Percentiles rank a stretch among this genome's conserved stretches.
Conservation (phyloP, 2,329 filamentous ascomycete genomes). For the Fusarium heterosporum region DNA sequence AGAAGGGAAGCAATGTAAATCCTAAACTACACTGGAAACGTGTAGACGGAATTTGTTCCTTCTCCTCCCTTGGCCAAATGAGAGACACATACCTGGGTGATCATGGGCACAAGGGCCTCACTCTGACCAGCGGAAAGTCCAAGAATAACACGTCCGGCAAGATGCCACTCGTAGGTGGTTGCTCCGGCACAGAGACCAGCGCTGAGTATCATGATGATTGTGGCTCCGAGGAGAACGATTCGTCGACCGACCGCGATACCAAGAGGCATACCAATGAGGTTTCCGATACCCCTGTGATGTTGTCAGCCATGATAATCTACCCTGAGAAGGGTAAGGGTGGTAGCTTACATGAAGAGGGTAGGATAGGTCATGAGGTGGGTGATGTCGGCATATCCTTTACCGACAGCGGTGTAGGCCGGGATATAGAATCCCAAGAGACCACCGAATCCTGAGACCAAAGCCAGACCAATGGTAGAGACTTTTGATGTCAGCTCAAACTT, state of each 20-base stretch:
- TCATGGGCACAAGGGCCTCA: conserved; percentile 30
- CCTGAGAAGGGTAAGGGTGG: background rate
- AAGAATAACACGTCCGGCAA: conserved; percentile 31
- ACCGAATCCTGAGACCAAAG: conserved; percentile 22
- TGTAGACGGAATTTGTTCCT: too few species aligned
- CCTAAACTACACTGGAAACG: too few species aligned
- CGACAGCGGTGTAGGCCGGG: conserved; percentile 10
- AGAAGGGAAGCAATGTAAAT: too few species aligned
- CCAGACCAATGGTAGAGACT: conserved; percentile 24
- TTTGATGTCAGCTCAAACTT: background rate
- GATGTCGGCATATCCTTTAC: conserved; percentile 23
- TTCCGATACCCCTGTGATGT: conserved; percentile 30
- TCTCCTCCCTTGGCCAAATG: fast-evolving
- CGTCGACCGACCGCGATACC: conserved; percentile 40
- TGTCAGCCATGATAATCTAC: background rate
- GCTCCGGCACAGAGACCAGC: conserved; percentile 33
- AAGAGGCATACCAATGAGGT: conserved; percentile 41
- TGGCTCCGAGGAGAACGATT: conserved; percentile 38
- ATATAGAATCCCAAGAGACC: conserved; percentile 24
- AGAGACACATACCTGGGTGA: conserved; percentile 7
- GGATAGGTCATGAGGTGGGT: conserved; percentile 26
- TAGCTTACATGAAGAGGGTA: conserved; percentile 16
- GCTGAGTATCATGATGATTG: conserved; percentile 38
- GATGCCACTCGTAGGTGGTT: conserved; percentile 40
- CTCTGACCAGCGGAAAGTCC: conserved; percentile 39